Base-by-base conservation (phyloP, 1,139 yeast genomes). In the Starmera stellimalicola region DNA sequence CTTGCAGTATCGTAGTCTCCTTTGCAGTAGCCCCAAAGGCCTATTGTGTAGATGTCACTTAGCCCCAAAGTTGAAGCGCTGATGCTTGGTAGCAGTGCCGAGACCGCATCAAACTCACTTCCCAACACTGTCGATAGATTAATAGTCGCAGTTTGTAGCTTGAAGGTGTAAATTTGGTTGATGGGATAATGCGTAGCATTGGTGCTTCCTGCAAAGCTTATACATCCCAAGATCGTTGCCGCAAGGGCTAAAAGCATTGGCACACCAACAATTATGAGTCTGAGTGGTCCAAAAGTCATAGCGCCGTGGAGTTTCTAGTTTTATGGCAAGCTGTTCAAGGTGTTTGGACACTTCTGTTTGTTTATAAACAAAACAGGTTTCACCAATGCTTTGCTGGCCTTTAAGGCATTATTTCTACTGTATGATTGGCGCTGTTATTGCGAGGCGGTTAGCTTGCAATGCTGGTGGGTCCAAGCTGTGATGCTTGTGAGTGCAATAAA, bases 11-110 rank as follows among this genome's bases (percentile, higher is more conserved):
- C 52, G 10, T 53, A 51, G 29, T 53, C 37, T 17, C 88, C 91
- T 45, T 68, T 62, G 55, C 94, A 82, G 58, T 78, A 81, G 23
- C 87, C 88, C 75, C 87, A 80, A 51, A 69, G 65, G 31, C 85
- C 75, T 27, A 79, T 60, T n/a, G 77, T 65, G 52, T 79, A 80
- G 18, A 74, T 71, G 32, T 73, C 74, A 6, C 81, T 61, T 22
- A 80, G 56, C 1, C 84, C 83, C 30, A 73, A 49, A 22, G 25
- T 22, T 6, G 25, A 22, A 7, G 25, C 14, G 8, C 25, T 22
- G 5, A 22, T 22, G 25, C 25, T 22, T n/a, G 25, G 25, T n/a
- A 22, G 12, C 7, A 22, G 12, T 6, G 12, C 2, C 2, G 25
- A 22, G 25, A 22, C 12, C 8, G 25, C 14, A n/a, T 22, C 14